These are phyloP conservation scores for Suillus subalutaceus DNA, from an alignment of 768 basidiomycete genomes.

Conservation along the genomic window DNA sequence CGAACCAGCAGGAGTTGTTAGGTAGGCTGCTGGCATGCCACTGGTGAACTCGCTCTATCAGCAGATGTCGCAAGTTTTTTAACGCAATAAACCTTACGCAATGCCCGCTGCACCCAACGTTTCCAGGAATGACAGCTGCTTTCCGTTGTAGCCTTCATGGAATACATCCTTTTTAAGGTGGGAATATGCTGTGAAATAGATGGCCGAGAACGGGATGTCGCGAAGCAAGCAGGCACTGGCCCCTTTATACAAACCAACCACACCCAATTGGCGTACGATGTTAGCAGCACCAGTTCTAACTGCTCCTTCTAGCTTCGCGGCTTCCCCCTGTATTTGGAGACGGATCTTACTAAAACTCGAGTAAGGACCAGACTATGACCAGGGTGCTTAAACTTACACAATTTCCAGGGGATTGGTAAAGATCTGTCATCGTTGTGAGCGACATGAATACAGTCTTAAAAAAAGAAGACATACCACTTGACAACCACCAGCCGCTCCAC, in stretches of 20 bases:
- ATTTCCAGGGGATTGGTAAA: constrained; percentile 98
- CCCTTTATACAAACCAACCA: constrained; percentile 92
- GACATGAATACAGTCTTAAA: constrained; percentile 11
- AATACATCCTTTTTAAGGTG: constrained; percentile 94
- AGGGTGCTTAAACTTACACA: constrained; percentile 57
- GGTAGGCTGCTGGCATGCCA: constrained; percentile 96
- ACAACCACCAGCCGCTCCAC: constrained; percentile 92
- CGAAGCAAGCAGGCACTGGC: constrained; percentile 91
- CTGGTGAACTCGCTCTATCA: constrained; percentile 47
- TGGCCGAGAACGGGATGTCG: constrained; percentile 96
- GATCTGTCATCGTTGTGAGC: constrained; percentile 51
- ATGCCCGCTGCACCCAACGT: constrained; percentile 81
- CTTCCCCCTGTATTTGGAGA: constrained; percentile 93
- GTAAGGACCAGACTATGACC: constrained; percentile 6
- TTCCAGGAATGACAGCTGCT: constrained; percentile 89
- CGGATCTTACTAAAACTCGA: constrained; percentile 77
- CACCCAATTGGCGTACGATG: constrained; percentile 90
- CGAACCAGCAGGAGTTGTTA: constrained; percentile 88
- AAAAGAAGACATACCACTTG: constrained; percentile 79
- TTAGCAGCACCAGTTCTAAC: constrained; percentile 85
- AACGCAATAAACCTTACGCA: constrained; percentile 56
- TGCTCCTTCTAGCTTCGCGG: constrained; percentile 83
- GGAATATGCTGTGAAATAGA: constrained; percentile 87
- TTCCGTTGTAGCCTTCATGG: constrained; percentile 94
- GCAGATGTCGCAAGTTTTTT: constrained; percentile 22